Conservation (phyloP, 1,139 yeast species). For the Nadsonia commutata region DNA sequence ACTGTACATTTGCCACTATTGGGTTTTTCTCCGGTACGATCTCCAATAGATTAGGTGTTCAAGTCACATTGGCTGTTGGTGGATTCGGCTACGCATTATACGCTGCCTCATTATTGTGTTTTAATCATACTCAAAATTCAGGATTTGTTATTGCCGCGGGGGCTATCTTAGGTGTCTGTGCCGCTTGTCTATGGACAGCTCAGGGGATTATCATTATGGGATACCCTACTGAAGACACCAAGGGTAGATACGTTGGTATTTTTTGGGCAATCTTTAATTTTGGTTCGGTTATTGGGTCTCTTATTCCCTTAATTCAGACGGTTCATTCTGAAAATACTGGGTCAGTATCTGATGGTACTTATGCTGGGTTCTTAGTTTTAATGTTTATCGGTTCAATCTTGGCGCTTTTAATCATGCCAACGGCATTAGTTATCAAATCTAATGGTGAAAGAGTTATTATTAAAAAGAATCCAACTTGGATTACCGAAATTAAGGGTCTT, state of each 20-base stretch:
- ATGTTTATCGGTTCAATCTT: constrained; percentile 36
- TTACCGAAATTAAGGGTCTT: constrained; percentile 32
- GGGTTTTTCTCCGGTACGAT: constrained; percentile 51
- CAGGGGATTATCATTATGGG: constrained; percentile 46
- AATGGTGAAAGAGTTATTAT: constrained; percentile 38
- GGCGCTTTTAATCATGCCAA: constrained; percentile 36
- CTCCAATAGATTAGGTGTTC: constrained; percentile 38
- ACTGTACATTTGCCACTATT: constrained; percentile 37
- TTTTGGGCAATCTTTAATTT: constrained; percentile 53
- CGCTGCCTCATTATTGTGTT: constrained; percentile 37
- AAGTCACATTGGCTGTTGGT: constrained; percentile 36
- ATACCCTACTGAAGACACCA: constrained; percentile 40
- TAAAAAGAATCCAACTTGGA: constrained; percentile 34
- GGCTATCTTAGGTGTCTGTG: constrained; percentile 45
- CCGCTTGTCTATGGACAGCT: constrained; percentile 45
- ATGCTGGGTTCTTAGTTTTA: constrained; percentile 40
- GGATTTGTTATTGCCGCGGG: constrained; percentile 48
- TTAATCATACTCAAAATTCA: constrained; percentile 32
- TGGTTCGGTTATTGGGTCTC: constrained; percentile 36
- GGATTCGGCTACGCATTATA: constrained; percentile 44
- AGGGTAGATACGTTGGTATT: constrained; percentile 37
- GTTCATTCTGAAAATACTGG: constrained; percentile 20
- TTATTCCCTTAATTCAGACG: constrained; percentile 14
- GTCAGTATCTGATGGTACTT: constrained; percentile 39
- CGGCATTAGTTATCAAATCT: constrained; percentile 34